Conservation (phyloP, 2,329 filamentous ascomycete genomes). For the Ophiostoma piceae region DNA sequence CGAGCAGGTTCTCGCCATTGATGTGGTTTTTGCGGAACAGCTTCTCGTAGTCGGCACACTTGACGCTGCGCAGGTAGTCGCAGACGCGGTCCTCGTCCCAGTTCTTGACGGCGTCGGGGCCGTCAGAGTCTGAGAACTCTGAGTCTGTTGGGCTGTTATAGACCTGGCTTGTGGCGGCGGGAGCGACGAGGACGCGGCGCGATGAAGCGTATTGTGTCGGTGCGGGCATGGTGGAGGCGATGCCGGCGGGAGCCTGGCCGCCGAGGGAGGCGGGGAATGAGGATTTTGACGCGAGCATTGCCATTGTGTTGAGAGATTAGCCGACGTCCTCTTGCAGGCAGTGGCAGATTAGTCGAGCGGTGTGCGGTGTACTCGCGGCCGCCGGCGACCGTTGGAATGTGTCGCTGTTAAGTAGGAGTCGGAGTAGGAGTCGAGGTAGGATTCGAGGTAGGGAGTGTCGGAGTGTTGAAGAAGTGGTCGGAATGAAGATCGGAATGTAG, state of each 20-base stretch:
- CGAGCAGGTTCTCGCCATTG: slow-evolving; percentile 91
- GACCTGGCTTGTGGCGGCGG: slow-evolving; percentile 44
- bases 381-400: background rate
- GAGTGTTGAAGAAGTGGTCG: too few relatives aligned
- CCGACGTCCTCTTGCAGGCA: background rate
- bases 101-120: slow-evolving; percentile 68
- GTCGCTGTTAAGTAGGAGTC: background rate
- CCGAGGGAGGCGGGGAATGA: slow-evolving; percentile 58
- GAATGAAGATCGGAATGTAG: too few relatives aligned
- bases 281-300: slow-evolving; percentile 72
- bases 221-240: slow-evolving; percentile 40
- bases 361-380: background rate
- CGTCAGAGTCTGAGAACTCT: slow-evolving; percentile 81
- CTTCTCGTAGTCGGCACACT: slow-evolving; percentile 89
- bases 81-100: slow-evolving; percentile 92
- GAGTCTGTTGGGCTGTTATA: slow-evolving; percentile 85
- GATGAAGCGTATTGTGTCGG: slow-evolving; percentile 45
- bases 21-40: slow-evolving; percentile 85
- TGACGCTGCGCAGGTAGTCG: slow-evolving; percentile 85
- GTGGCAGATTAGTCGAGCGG: background rate
- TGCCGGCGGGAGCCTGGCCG: slow-evolving; percentile 38
- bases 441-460: background rate
- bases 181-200: slow-evolving; percentile 48
- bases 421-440: background rate
- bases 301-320: slow-evolving; percentile 41